Conservation (phyloP, 2,329 filamentous ascomycete genomes). For the Thelonectria discophora region DNA sequence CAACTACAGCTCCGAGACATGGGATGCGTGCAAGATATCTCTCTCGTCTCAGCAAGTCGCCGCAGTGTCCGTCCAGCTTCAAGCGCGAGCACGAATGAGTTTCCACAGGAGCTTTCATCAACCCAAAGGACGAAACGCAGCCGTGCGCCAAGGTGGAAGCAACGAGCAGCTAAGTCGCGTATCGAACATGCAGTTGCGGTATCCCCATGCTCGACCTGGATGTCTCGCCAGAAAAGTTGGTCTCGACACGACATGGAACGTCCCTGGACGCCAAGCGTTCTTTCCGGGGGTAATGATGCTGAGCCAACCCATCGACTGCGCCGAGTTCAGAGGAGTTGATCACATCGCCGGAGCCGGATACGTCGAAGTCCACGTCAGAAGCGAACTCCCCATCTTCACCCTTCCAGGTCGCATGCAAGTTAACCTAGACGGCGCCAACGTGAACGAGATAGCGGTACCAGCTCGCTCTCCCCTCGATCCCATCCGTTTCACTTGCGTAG, state of each 20-base stretch:
- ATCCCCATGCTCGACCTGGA: not conserved
- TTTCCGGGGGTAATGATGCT: not conserved
- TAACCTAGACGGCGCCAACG: not conserved
- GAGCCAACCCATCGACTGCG: not conserved
- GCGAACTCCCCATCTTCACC: not conserved
- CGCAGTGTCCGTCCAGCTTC: not conserved
- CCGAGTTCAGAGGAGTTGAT: not conserved
- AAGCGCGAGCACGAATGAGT: not conserved
- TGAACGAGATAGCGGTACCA: not conserved
- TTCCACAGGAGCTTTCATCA: not conserved
- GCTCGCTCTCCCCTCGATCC: not conserved
- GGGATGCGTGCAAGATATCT: slow-evolving; percentile 45
- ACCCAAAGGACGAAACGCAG: not conserved
- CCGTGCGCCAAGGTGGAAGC: not conserved
- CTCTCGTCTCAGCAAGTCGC: not conserved
- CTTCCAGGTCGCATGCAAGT: not conserved
- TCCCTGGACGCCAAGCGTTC: not conserved
- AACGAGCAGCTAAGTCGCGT: not conserved
- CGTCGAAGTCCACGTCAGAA: not conserved
- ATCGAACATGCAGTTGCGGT: not conserved
- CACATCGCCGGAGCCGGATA: not conserved
- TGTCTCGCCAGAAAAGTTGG: not conserved
- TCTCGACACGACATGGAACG: not conserved
- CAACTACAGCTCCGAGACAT: slow-evolving; percentile 1
- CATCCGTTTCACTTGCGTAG: not conserved